Evolutionary conservation across 345 rosid species (phyloP), one percentile per base, ranked within the genome.

Genomic region (Lepidium africanum): DNA sequence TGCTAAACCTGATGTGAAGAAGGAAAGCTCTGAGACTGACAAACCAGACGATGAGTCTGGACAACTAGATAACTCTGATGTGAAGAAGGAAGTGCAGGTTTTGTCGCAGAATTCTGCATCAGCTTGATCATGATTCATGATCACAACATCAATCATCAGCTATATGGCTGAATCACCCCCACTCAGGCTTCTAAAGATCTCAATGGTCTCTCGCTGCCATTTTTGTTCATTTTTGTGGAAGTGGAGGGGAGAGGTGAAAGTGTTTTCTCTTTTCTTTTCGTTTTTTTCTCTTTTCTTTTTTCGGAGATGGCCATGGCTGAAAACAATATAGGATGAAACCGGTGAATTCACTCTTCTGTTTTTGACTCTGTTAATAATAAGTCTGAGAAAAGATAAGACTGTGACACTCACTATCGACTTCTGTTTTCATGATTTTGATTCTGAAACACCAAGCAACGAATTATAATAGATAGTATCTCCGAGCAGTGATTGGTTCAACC

Each of bases 81-180:
- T 30, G 33, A 30, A 30, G 33, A 30, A 30, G 7, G 23, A 52
- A 52, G 50, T 33, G 33, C 55, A 74, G 42, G 59, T 37, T 38
- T 27, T 25, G 21, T 63, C 58, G 3, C 64, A 47, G 65, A 21
- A 61, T n/a, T 16, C 32, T 38, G 4, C 32, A 53, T 62, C 69
- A 54, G 15, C 70, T 16, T 67, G 69, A 74, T 43, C 77, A 73
- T 73, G 56, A 23, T 50, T 70, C 16, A 36, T 71, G 49, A 73
- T 42, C 67, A 51, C 46, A 58, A 0, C 25, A 33, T 21, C 21
- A 19, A 43, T 41, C 46, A 32, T 40, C 59, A 48, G 27, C 60
- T 3, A 30, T 9, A 56, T 56, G 36, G 55, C 47, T 40, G 35
- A 38, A 63, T 15, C 63, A n/a, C 41, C 65, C 38, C 64, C 37